These are phyloP conservation scores for Bipolaris oryzae DNA, from an alignment of 2,329 filamentous ascomycete species.

Conservation along the genomic window DNA sequence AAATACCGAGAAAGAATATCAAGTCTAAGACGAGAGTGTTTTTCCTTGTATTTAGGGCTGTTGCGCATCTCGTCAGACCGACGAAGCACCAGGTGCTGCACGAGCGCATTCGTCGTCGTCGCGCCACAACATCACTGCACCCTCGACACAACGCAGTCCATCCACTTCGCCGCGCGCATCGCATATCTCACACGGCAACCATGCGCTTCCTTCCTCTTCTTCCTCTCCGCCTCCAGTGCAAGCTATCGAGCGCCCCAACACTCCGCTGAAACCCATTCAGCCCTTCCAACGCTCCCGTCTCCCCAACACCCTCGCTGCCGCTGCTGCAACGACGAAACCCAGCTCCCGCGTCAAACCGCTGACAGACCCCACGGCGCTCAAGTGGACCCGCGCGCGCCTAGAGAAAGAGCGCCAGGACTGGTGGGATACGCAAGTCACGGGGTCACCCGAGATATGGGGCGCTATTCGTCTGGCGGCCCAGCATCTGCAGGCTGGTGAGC, in stretches of 20 bases:
- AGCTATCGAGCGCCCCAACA: conserved; percentile 32
- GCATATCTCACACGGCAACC: conserved; percentile 23
- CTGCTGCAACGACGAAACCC: conserved; percentile 20
- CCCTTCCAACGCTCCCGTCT: conserved; percentile 34
- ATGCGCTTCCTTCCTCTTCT: background rate
- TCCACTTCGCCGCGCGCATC: conserved; percentile 29
- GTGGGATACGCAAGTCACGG: conserved; percentile 87
- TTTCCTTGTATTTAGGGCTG: conserved; percentile 23
- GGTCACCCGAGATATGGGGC: conserved; percentile 78
- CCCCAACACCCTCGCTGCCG: conserved; percentile 34
- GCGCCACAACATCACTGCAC: conserved; percentile 34
- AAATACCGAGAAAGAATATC: background rate
- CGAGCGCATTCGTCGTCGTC: conserved; percentile 31
- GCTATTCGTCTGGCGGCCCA: conserved; percentile 72
- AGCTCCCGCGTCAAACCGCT: conserved; percentile 30
- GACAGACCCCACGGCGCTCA: conserved; percentile 24
- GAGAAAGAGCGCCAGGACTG: conserved; percentile 78
- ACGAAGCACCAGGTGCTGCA: conserved; percentile 10
- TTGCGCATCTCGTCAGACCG: conserved; percentile 25
- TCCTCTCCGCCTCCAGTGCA: background rate
- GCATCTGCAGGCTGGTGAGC: conserved; percentile 63
- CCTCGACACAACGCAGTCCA: conserved; percentile 29
- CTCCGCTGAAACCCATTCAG: conserved; percentile 34
- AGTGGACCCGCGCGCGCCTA: conserved; percentile 66
- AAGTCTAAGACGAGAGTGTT: conserved; percentile 8